These are phyloP conservation scores for Pyrenochaeta sp. DNA, from an alignment of 2,329 filamentous ascomycete species.

Conservation along the genomic window DNA sequence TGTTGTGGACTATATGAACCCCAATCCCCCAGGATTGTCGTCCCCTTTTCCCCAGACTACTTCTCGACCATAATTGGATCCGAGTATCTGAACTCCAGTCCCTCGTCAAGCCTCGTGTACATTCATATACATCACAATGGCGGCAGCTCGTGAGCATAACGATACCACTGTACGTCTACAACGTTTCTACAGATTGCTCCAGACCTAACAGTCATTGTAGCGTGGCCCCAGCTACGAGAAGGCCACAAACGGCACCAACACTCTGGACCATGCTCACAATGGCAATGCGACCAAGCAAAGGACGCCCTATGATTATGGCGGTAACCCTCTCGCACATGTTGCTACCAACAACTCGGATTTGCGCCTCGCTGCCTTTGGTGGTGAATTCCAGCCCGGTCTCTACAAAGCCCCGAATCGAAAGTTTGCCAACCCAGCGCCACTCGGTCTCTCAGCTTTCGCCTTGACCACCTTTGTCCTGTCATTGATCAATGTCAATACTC, in stretches of 20 bases:
- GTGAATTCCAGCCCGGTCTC: slow-evolving; percentile 62
- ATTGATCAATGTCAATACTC: slow-evolving; percentile 58
- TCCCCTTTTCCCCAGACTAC: slow-evolving; percentile 35
- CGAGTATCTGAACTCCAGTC: not conserved
- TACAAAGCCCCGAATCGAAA: slow-evolving; percentile 56
- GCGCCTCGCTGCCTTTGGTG: slow-evolving; percentile 59
- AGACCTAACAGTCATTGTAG: slow-evolving; percentile 22
- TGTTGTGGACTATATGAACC: slow-evolving; percentile 43
- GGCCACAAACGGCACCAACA: slow-evolving; percentile 41
- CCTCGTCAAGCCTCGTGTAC: not conserved
- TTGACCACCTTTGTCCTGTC: slow-evolving; percentile 70
- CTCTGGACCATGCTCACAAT: slow-evolving; percentile 53
- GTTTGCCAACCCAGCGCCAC: slow-evolving; percentile 67
- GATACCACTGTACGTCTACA: slow-evolving; percentile 36
- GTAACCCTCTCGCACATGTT: slow-evolving; percentile 61
- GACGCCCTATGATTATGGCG: slow-evolving; percentile 60
- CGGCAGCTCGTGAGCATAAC: slow-evolving; percentile 52
- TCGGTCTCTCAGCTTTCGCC: slow-evolving; percentile 71
- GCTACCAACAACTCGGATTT: slow-evolving; percentile 58
- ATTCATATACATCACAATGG: slow-evolving; percentile 44
- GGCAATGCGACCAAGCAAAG: slow-evolving; percentile 46
- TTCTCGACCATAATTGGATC: slow-evolving; percentile 1
- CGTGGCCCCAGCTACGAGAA: slow-evolving; percentile 35
- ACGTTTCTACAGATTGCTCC: not conserved
- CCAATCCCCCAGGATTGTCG: slow-evolving; percentile 38